Conservation (phyloP, 129 eudicot species). For the Daucus carota region DH1_v3.0 NC_030384.2:44263001-44263500, state of each 20-base stretch:
- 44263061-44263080: neutral
- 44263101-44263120: neutral
- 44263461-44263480: constrained; percentile 27
- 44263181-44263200: neutral
- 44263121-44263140: neutral
- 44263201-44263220: neutral
- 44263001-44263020: too few species aligned
- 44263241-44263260: neutral
- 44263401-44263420: constrained; percentile 16
- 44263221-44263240: neutral
- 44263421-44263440: constrained; percentile 36
- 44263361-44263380: neutral
- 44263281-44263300: neutral
- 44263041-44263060: too few species aligned
- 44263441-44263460: neutral
- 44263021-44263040: too few species aligned
- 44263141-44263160: neutral
- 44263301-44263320: neutral
- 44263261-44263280: neutral
- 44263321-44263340: neutral
- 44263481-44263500: neutral
- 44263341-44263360: neutral
- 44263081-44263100: neutral
- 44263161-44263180: neutral
- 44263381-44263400: constrained; percentile 14